A percentile compares a stretch with the other conserved stretches of the same genome.
These are phyloP conservation scores for Leccinum disarticulatum DNA, from an alignment of 768 basidiomycete genomes.

Conservation along the genomic window DNA sequence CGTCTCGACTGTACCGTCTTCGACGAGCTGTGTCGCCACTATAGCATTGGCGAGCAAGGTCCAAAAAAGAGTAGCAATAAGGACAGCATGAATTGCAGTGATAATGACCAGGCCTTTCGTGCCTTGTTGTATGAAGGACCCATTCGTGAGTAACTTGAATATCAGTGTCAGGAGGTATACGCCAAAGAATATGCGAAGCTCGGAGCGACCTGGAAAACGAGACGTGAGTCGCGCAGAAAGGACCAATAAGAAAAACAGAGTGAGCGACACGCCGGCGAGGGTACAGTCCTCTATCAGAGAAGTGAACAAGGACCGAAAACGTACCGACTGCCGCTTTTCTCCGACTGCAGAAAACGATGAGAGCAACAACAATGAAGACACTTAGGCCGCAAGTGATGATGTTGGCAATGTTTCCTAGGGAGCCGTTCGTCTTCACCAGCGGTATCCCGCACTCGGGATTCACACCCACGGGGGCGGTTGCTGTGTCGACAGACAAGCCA, in stretches of 20 bases:
- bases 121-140: constrained; percentile 78
- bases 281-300: background rate
- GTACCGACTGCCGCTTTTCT: constrained; percentile 87
- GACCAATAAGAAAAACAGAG: background rate
- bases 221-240: constrained; percentile 1
- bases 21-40: constrained; percentile 86
- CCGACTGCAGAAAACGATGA: constrained; percentile 58
- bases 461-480: constrained; percentile 75
- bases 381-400: constrained; percentile 79
- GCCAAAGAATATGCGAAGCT: constrained; percentile 64
- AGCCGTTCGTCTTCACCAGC: constrained; percentile 53
- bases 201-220: constrained; percentile 53
- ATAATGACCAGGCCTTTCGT: constrained; percentile 65
- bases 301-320: constrained; percentile 27
- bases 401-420: constrained; percentile 84
- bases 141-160: constrained; percentile 80
- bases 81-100: constrained; percentile 76
- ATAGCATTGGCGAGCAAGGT: constrained; percentile 70
- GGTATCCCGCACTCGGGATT: constrained; percentile 80
- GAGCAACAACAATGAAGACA: constrained; percentile 53
- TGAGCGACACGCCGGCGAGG: background rate
- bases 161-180: constrained; percentile 72
- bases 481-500: constrained; percentile 44
- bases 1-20: constrained; percentile 91
- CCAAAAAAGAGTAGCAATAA: constrained; percentile 81